Evolutionary conservation across 2,329 filamentous ascomycete species (phyloP), one percentile per base, ranked within the genome.

Genomic region (Teratosphaeria zuluensis): DNA sequence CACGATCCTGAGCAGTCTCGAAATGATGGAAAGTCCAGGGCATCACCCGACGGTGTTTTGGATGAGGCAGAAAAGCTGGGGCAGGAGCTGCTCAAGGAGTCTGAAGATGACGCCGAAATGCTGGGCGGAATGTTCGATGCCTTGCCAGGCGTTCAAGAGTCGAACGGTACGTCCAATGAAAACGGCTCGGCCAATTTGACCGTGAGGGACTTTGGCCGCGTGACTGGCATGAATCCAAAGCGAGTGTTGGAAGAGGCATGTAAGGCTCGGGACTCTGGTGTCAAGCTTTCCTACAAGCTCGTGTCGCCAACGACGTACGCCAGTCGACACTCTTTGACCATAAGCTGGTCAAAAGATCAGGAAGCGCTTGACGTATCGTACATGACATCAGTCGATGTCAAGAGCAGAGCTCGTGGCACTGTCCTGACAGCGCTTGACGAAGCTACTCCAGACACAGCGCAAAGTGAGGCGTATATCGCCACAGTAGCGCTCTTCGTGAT

Each of bases 391-490:
- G 68, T 84, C 30, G 70, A 69, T 1, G 75, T 76, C 55, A 73
- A 73, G 35, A 72, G 81, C 75, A 69, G 71, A 73, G 56, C 77
- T 63, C 71, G 72, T 52, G 73, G 70, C 11, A 73, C 87, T 28
- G 82, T 77, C 11, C 84, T 94, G 64, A 87, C 85, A 51, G 96
- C 96, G 87, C 79, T 76, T 3, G 80, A 81, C 0, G 74, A 95
- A 51, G 88, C 90, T 11, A 87, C 90, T 0, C 84, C 90, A 0
- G 87, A 90, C 56, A 65, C 79, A 12, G 84, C 86, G 63, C 92
- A 99, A 70, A 95, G 94, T 5, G 92, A 97, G 72, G 86, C 87
- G 1, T 97, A 87, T 65, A 81, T 94, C 51, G 89, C 91, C 5
- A 95, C 91, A 0, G 80, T 84, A 12, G 90, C 88, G 1, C 76